Evolutionary conservation across 2,329 filamentous ascomycete genomes (phyloP), one percentile per base, ranked within the genome.

Genomic region (Venturiaceae sp.): DNA sequence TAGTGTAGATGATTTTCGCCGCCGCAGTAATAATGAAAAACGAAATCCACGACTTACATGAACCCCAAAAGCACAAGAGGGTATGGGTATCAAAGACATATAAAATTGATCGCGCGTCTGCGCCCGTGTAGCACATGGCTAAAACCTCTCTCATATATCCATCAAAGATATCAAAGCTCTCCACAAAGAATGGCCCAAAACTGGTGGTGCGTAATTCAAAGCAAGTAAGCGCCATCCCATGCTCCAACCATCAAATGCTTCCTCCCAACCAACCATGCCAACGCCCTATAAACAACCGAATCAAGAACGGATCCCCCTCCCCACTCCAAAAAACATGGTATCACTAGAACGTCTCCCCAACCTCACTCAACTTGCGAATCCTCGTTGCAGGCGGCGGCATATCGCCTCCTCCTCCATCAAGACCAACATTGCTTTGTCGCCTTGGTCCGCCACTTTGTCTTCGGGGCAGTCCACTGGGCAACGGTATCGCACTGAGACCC

Each of bases 291-390:
- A 50, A 30, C 44, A 50, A n/a, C n/a, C n/a, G n/a, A n/a, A n/a
- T n/a, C n/a, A n/a, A n/a, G n/a, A n/a, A n/a, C n/a, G n/a, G n/a
- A n/a, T n/a, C n/a, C n/a, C n/a, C n/a, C n/a, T n/a, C n/a, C n/a
- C 44, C 44, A 13, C 8, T 30, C 13, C 44, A n/a, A 3, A 54
- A 23, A 53, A 5, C 30, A 21, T 28, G 32, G 32, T 54, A 14
- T 30, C n/a, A 14, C 44, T 41, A 58, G 23, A 53, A 58, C 7
- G 57, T 58, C 33, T 58, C 57, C 53, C 58, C 58, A 30, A 53
- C 71, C 59, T 80, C 78, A 68, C 73, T 79, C 65, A 79, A 71
- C 64, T 78, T 78, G 62, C 79, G 71, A 57, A 76, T 75, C 60
- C 75, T 68, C 57, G 72, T 72, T 9, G 77, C 74, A 19, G 75